Evolutionary conservation across 176 grass and related monocot species (phyloP).

Genomic region (Chrysopogon serrulatus): DNA sequence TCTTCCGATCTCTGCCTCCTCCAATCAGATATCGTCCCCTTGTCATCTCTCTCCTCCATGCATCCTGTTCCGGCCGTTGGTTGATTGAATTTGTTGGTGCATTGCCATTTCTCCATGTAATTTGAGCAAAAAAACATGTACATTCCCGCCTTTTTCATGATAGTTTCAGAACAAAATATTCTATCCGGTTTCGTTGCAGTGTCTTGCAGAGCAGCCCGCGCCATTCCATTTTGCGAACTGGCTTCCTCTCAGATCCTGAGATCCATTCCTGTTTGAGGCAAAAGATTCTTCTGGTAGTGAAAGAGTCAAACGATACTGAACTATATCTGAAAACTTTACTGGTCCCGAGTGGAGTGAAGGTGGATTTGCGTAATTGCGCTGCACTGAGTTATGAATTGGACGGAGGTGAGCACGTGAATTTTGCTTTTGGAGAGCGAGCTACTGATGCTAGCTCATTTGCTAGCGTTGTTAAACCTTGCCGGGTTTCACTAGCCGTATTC

Average conservation of each 20-base stretch:
- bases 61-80: neutral
- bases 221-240: neutral
- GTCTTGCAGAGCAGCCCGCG: neutral
- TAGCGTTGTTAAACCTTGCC: neutral
- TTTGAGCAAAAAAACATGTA: conserved; percentile 21
- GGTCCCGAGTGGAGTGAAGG: neutral
- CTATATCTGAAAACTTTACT: neutral
- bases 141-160: neutral
- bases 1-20: neutral
- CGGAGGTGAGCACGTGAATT: neutral
- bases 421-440: neutral
- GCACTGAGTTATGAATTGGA: neutral
- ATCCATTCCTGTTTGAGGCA: neutral
- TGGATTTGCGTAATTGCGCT: neutral
- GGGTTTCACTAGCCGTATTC: too few species aligned
- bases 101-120: neutral
- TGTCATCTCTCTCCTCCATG: neutral
- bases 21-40: neutral
- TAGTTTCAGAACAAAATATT: neutral
- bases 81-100: conserved; percentile 5
- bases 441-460: neutral
- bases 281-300: neutral
- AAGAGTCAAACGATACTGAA: conserved; percentile 6
- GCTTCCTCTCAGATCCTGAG: neutral
- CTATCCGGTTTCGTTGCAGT: neutral